Evolutionary conservation across 257 asterid species (phyloP).

Genomic region (Primulina eburnea): DNA sequence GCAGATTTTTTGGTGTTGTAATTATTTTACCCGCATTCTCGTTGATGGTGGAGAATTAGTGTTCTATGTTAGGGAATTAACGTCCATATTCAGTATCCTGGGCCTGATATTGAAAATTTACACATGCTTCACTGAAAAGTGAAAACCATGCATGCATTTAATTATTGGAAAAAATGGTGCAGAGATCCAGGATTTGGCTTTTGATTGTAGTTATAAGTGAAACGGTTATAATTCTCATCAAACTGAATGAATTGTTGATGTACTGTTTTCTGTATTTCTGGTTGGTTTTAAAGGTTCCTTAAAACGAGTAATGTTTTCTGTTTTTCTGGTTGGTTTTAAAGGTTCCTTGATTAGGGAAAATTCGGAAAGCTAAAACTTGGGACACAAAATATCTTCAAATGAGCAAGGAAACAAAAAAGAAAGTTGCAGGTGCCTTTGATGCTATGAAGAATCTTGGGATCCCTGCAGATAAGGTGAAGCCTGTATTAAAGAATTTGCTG

Average conservation of each 20-base stretch:
- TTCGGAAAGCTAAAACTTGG: slow-evolving; percentile 25
- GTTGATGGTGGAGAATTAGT: background rate
- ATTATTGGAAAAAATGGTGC: background rate
- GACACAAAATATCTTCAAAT: slow-evolving; percentile 24
- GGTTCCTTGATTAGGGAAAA: slow-evolving; percentile 19
- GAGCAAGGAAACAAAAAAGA: slow-evolving; percentile 44
- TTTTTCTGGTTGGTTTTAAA: slow-evolving; percentile 28
- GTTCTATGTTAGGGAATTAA: background rate
- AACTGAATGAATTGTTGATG: background rate
- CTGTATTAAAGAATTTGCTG: slow-evolving; percentile 63
- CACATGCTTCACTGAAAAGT: background rate
- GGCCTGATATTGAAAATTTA: background rate
- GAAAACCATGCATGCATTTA: background rate
- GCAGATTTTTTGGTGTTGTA: background rate
- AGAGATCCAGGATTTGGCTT: background rate
- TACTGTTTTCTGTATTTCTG: background rate
- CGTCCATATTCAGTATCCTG: background rate
- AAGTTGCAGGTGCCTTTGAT: slow-evolving; percentile 51
- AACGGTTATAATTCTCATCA: background rate
- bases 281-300: slow-evolving; percentile 27
- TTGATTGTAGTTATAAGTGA: background rate
- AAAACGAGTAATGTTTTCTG: background rate
- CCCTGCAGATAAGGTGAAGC: slow-evolving; percentile 60
- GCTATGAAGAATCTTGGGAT: slow-evolving; percentile 81
- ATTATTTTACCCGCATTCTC: too few relatives aligned